Conservation (phyloP, 192 early-diverging fungal genomes). For the Rhizophagus clarus region DNA sequence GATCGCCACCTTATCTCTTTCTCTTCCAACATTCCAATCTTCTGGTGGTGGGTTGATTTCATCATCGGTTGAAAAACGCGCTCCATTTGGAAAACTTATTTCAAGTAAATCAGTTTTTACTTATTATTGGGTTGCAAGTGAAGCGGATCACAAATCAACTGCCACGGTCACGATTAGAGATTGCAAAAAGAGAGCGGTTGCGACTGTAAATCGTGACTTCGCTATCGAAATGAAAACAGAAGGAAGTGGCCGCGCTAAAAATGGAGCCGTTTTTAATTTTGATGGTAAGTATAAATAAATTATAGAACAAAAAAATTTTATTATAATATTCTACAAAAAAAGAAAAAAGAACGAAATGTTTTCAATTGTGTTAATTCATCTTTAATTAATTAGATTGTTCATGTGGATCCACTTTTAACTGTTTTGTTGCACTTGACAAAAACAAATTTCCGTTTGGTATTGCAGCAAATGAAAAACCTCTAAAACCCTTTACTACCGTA, state of each 20-base stretch:
- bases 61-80: neutral
- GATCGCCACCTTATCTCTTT: neutral
- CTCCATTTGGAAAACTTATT: neutral
- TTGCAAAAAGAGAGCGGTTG: neutral
- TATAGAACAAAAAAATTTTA: neutral
- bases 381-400: constrained; percentile 5
- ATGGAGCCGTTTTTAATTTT: constrained; percentile 10
- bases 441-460: neutral
- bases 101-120: neutral
- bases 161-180: neutral
- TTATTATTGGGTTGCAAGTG: constrained; percentile 19
- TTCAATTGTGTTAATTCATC: neutral
- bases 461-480: neutral
- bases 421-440: neutral
- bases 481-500: constrained; percentile 45
- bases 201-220: neutral
- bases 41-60: no score
- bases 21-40: neutral
- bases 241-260: neutral
- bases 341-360: no score
- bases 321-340: no score
- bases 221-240: constrained; percentile 5
- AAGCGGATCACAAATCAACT: constrained; percentile 4
- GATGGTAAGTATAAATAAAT: neutral
- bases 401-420: constrained; percentile 8